Percentiles rank a stretch among this genome's conserved stretches.
Evolutionary conservation across 257 asterid genomes (phyloP).

Genomic region (Gentiana macrophylla): DNA sequence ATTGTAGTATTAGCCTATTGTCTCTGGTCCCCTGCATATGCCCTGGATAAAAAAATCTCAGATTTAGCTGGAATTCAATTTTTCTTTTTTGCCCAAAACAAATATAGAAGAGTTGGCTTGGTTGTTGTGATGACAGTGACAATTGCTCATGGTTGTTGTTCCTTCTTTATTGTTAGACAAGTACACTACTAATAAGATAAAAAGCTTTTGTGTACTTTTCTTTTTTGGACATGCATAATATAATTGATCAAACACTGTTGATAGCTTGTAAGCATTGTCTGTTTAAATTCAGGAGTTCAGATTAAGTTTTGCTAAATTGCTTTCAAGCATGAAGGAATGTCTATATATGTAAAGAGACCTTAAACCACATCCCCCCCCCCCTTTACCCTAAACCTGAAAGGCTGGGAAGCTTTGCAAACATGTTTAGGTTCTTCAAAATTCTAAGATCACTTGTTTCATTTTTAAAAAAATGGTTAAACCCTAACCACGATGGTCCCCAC

Average conservation of each 20-base stretch:
- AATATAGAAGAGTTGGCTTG: constrained; percentile 22
- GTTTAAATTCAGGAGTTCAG: too few relatives aligned
- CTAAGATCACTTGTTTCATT: too few relatives aligned
- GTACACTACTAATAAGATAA: constrained; percentile 11
- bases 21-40: constrained; percentile 52
- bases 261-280: too few relatives aligned
- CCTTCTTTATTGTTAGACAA: constrained; percentile 54
- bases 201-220: constrained; percentile 5
- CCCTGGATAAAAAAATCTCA: constrained; percentile 19
- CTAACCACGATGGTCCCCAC: too few relatives aligned
- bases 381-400: too few relatives aligned
- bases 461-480: too few relatives aligned
- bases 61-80: constrained; percentile 35
- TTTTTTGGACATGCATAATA: constrained; percentile 9
- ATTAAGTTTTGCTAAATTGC: too few relatives aligned
- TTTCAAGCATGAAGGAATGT: too few relatives aligned
- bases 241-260: not conserved
- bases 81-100: constrained; percentile 14
- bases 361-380: too few relatives aligned
- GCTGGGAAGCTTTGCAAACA: too few relatives aligned
- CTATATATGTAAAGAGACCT: too few relatives aligned
- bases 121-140: constrained; percentile 45
- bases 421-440: too few relatives aligned
- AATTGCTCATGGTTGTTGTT: constrained; percentile 59
- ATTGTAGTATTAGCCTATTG: constrained; percentile 26